Conservation (phyloP, 306 rosid genomes). For the Clitoria ternatea region DNA sequence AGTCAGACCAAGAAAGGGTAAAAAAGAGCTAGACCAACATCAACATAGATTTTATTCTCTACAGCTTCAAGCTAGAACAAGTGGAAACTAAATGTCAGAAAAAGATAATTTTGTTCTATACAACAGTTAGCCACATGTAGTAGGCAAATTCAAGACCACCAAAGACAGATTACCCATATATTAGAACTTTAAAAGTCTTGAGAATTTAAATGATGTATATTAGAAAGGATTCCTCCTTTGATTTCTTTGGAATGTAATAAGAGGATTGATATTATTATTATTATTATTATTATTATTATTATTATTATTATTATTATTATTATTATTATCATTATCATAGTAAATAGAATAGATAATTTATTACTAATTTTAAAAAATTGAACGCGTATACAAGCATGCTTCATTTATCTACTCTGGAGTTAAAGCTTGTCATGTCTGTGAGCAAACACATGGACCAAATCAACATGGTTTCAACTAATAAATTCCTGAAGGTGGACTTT, state of each 20-base stretch:
- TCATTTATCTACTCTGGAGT: too few species aligned
- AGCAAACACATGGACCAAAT: too few species aligned
- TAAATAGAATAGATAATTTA: too few species aligned
- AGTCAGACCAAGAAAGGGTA: too few species aligned
- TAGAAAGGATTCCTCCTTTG: not conserved
- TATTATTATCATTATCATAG: too few species aligned
- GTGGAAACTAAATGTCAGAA: constrained; percentile 16
- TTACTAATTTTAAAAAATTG: too few species aligned
- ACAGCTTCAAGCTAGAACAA: constrained; percentile 64
- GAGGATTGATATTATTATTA: not conserved
- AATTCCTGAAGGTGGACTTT: too few species aligned
- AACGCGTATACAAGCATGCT: too few species aligned
- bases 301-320: too few species aligned
- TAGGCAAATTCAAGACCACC: not conserved
- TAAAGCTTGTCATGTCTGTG: too few species aligned
- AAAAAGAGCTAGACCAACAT: constrained; percentile 38
- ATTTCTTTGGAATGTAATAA: constrained; percentile 3
- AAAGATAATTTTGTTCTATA: not conserved
- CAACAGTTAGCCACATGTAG: not conserved
- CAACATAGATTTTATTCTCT: constrained; percentile 63
- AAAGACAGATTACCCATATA: constrained; percentile 8
- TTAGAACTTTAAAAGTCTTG: not conserved
- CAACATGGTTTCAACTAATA: too few species aligned
- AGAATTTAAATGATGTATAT: not conserved
- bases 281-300: too few species aligned